Evolutionary conservation across 345 rosid species (phyloP).

Genomic region (Anastatica hierochuntica): DNA sequence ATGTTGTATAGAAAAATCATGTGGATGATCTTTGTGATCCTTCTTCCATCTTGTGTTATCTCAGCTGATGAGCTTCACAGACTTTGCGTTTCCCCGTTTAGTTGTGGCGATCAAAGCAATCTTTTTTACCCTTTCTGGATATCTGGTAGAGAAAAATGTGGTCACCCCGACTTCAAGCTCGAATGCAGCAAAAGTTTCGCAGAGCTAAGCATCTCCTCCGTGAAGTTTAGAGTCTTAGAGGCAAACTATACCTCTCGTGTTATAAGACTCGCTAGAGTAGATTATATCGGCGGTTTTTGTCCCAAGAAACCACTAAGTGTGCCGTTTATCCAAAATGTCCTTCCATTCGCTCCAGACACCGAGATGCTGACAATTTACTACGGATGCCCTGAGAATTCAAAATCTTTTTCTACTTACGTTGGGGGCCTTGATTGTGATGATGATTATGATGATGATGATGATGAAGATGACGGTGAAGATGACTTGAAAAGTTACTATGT

Average conservation of each 20-base stretch:
- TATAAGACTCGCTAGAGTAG: constrained; percentile 20
- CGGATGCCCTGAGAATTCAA: not conserved
- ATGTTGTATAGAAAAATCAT: no score
- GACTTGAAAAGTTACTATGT: constrained; percentile 8
- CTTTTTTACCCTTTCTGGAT: constrained; percentile 31
- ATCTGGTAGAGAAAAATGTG: constrained; percentile 17
- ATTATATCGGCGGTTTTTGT: constrained; percentile 19
- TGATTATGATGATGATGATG: no score
- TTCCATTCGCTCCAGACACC: not conserved
- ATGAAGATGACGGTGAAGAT: no score
- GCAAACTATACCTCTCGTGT: not conserved
- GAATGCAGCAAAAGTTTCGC: not conserved
- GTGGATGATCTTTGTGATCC: no score
- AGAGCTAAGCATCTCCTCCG: constrained; percentile 10
- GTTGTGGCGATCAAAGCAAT: not conserved
- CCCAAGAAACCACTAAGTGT: not conserved
- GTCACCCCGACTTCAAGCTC: constrained; percentile 29
- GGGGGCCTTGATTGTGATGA: no score
- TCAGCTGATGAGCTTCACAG: not conserved
- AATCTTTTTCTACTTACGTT: not conserved
- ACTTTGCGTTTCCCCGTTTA: not conserved
- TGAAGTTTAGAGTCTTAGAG: constrained; percentile 16
- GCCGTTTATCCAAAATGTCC: not conserved
- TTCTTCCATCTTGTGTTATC: not conserved
- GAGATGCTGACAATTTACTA: constrained; percentile 24